Percentiles rank a stretch among this genome's conserved stretches.
phyloP scores from a whole-genome alignment of 192 early-diverging fungal genomes.

The Dispira simplex region DNA sequence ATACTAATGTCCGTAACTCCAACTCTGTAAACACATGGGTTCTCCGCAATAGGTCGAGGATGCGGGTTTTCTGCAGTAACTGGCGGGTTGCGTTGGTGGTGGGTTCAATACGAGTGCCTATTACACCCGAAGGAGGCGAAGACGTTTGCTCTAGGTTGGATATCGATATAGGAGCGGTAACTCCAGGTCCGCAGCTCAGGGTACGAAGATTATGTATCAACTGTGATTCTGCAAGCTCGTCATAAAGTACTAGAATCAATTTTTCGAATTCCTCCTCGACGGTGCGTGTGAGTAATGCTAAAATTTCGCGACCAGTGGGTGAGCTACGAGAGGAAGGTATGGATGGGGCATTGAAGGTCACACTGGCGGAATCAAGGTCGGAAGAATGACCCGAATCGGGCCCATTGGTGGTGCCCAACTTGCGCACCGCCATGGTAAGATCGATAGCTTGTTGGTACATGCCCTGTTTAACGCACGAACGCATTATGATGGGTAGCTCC shows the following conservation, averaged over 20 bases:
- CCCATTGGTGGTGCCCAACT: neutral
- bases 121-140: neutral
- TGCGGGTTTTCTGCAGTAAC: neutral
- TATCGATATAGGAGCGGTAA: neutral
- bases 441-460: constrained; percentile 6
- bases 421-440: neutral
- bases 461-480: neutral
- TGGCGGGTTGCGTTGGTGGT: constrained; percentile 7
- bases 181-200: neutral
- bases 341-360: neutral
- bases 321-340: neutral
- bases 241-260: neutral
- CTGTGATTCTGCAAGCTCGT: neutral
- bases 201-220: neutral
- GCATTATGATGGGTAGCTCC: neutral
- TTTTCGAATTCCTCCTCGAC: neutral
- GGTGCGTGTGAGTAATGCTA: neutral
- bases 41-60: constrained; percentile 1
- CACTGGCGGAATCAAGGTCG: neutral
- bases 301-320: too few species aligned
- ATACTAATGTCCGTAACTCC: neutral
- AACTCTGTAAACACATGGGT: neutral
- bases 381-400: neutral
- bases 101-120: neutral
- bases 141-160: neutral